Evolutionary conservation across 257 asterid species (phyloP).

Genomic region (Nicotiana tabacum): DNA sequence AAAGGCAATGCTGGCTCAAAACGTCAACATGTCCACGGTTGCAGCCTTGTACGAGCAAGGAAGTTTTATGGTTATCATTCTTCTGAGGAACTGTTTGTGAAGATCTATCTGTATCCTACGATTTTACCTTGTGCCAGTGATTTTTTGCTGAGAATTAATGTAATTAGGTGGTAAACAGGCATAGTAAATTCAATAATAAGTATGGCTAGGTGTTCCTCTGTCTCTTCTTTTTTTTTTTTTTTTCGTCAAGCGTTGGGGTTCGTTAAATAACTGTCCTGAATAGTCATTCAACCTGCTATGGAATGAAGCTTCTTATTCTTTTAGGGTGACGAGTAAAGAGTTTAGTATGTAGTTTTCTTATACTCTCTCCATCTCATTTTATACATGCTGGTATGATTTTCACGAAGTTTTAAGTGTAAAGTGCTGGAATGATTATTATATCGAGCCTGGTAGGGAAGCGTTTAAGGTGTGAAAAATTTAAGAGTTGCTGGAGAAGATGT

Average conservation of each 20-base stretch:
- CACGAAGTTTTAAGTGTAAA: not conserved
- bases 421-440: not conserved
- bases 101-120: conserved; percentile 89
- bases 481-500: not conserved
- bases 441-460: not conserved
- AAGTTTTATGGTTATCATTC: conserved; percentile 92
- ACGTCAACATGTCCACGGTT: conserved; percentile 89
- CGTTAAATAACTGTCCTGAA: not conserved
- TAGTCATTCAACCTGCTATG: not conserved
- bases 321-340: not conserved
- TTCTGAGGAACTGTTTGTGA: conserved; percentile 81
- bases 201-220: not conserved
- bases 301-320: not conserved
- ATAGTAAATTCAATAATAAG: not conserved
- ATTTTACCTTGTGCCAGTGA: not conserved
- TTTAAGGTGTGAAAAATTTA: not conserved
- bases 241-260: not conserved
- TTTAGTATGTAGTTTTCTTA: not conserved
- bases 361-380: not conserved
- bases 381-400: not conserved
- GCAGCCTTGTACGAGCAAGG: conserved; percentile 73
- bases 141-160: not conserved
- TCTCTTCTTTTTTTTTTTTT: not conserved
- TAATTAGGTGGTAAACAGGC: not conserved
- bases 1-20: conserved; percentile 73